Conservation (phyloP, 2,329 filamentous ascomycete genomes). For the Phoma sp. region DNA sequence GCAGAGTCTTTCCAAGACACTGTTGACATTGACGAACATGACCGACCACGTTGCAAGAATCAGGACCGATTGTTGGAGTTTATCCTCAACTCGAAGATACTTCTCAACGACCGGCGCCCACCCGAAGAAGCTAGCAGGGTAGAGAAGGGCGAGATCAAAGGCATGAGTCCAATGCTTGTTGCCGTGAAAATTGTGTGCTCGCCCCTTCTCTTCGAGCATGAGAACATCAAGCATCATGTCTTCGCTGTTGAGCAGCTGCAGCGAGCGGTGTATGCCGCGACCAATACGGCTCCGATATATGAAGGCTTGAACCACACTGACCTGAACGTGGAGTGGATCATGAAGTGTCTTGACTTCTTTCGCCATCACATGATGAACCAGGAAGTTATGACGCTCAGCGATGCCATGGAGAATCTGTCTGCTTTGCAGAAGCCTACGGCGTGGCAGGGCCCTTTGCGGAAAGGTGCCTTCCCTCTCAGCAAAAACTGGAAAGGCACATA, state of each 20-base stretch:
- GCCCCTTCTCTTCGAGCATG: conserved; percentile 38
- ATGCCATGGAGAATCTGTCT: conserved; percentile 46
- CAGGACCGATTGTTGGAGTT: conserved; percentile 41
- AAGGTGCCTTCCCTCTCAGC: conserved; percentile 47
- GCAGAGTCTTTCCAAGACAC: conserved; percentile 42
- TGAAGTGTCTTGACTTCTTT: conserved; percentile 62
- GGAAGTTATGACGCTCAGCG: conserved; percentile 47
- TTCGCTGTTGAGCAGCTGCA: conserved; percentile 55
- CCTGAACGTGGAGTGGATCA: conserved; percentile 55
- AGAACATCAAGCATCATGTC: conserved; percentile 26
- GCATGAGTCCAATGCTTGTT: conserved; percentile 25
- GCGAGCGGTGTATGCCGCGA: conserved; percentile 51
- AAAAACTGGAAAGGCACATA: conserved; percentile 60
- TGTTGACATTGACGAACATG: conserved; percentile 22
- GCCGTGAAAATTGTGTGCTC: conserved; percentile 44
- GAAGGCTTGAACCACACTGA: conserved; percentile 42
- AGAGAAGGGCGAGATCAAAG: conserved; percentile 3
- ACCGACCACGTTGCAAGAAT: conserved; percentile 44
- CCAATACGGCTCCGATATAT: conserved; percentile 50
- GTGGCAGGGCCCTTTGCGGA: conserved; percentile 49
- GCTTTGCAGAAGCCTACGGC: conserved; percentile 49
- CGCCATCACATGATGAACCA: conserved; percentile 55
- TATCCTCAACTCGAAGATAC: conserved; percentile 34
- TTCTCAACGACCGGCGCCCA: conserved; percentile 35
- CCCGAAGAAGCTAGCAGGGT: conserved; percentile 5